A percentile compares a stretch with the other conserved stretches of the same genome.
phyloP scores from a whole-genome alignment of 495 filamentous ascomycete genomes.

The Talaromyces borbonicus region DNA sequence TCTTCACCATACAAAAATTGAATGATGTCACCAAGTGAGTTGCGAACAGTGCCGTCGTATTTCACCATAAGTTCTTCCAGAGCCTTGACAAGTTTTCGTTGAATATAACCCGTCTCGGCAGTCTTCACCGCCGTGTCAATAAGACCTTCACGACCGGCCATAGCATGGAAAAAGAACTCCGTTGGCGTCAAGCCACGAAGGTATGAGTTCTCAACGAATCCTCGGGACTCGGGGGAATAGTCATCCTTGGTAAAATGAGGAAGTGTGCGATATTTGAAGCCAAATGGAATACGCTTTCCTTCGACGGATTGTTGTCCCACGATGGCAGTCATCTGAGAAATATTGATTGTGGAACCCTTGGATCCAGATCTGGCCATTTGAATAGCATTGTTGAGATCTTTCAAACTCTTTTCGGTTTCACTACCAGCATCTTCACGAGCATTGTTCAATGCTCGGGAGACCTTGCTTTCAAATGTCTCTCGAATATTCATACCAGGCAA shows the following conservation, averaged over 20 bases:
- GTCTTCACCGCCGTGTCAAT: slow-evolving; percentile 99
- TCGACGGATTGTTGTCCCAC: slow-evolving; percentile 97
- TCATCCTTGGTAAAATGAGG: slow-evolving; percentile 99
- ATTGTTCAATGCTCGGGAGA: slow-evolving; percentile 84
- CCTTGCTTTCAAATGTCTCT: slow-evolving; percentile 94
- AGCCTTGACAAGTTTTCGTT: slow-evolving; percentile 95
- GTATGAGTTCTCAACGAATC: slow-evolving; percentile 99
- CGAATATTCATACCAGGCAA: slow-evolving; percentile 95
- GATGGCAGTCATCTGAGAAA: slow-evolving; percentile 96
- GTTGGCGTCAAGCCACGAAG: slow-evolving; percentile 88
- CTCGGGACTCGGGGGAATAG: slow-evolving; percentile 91
- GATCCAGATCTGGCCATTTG: slow-evolving; percentile 94
- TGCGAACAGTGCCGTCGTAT: slow-evolving; percentile 95
- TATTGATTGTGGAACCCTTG: slow-evolving; percentile 97
- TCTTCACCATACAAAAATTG: slow-evolving; percentile 98
- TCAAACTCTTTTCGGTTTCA: slow-evolving; percentile 80
- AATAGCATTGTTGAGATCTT: slow-evolving; percentile 90
- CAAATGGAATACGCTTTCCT: slow-evolving; percentile 97
- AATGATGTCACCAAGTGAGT: slow-evolving; percentile 92
- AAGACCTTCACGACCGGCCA: slow-evolving; percentile 99
- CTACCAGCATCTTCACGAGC: slow-evolving; percentile 94
- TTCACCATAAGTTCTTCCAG: slow-evolving; percentile 95
- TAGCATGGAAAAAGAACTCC: slow-evolving; percentile 99
- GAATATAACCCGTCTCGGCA: slow-evolving; percentile 97
- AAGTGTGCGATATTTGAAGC: slow-evolving; percentile 95